Evolutionary conservation across 306 rosid species (phyloP).

Genomic region (Medicago lupulina): DNA sequence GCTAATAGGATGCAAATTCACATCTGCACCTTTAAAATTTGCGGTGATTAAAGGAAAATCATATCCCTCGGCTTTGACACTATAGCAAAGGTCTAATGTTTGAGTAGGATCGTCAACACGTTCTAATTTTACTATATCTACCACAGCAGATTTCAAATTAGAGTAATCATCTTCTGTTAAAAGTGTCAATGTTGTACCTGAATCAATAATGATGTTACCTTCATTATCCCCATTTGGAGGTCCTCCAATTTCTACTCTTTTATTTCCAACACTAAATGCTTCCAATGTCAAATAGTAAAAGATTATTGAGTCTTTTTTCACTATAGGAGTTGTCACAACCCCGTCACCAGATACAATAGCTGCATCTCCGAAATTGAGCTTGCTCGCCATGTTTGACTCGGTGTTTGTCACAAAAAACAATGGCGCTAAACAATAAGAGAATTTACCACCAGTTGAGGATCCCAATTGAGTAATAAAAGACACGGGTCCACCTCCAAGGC

Average conservation of each 20-base stretch:
- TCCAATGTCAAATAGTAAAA: conserved; percentile 32
- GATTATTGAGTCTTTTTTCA: accelerated
- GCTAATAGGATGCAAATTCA: conserved; percentile 35
- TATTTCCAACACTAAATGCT: conserved; percentile 22
- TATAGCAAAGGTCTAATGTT: conserved; percentile 40
- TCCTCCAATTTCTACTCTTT: neutral
- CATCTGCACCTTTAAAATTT: conserved; percentile 54
- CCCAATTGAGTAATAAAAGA: conserved; percentile 51
- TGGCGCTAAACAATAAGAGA: conserved; percentile 56
- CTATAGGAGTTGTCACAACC: conserved; percentile 28
- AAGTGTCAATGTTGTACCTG: conserved; percentile 46
- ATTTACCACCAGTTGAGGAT: conserved; percentile 44
- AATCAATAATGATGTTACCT: conserved; percentile 52
- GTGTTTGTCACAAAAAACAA: no score
- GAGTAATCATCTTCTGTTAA: conserved; percentile 39
- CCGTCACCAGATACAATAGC: conserved; percentile 30
- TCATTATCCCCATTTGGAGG: neutral
- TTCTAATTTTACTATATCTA: neutral
- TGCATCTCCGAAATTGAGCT: conserved; percentile 34
- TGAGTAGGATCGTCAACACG: conserved; percentile 1
- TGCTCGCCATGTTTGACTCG: neutral
- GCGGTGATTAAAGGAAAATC: conserved; percentile 30
- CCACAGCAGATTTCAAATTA: conserved; percentile 34
- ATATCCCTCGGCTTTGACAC: neutral
- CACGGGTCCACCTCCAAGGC: conserved; percentile 50